These are phyloP conservation scores for Multifurca ochricompacta DNA, from an alignment of 768 basidiomycete species.

Conservation along the genomic window DNA sequence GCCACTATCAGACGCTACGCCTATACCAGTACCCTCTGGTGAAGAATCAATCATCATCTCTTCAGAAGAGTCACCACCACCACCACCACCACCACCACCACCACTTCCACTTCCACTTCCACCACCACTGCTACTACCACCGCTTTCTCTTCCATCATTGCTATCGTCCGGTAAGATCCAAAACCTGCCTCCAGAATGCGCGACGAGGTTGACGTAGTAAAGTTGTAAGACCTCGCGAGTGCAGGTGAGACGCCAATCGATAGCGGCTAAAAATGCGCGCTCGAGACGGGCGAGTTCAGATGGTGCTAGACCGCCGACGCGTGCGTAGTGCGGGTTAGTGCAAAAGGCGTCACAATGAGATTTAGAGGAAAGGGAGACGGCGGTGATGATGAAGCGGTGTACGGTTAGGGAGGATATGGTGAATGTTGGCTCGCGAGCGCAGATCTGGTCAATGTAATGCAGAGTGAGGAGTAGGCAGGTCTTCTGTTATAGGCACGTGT, in stretches of 20 bases:
- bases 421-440: conserved; percentile 78
- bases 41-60: conserved; percentile 35
- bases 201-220: conserved; percentile 90
- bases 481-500: conserved; percentile 37
- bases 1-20: conserved; percentile 18
- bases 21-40: conserved; percentile 41
- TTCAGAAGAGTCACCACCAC: not conserved
- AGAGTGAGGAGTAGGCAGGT: conserved; percentile 74
- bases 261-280: conserved; percentile 83
- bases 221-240: conserved; percentile 85
- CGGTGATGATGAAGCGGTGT: conserved; percentile 94
- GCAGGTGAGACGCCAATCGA: conserved; percentile 95
- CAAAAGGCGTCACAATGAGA: conserved; percentile 94
- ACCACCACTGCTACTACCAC: conserved; percentile 37
- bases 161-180: conserved; percentile 41
- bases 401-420: conserved; percentile 93
- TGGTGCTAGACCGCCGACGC: conserved; percentile 90
- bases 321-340: conserved; percentile 90
- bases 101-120: conserved; percentile 25
- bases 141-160: conserved; percentile 22
- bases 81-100: conserved; percentile 24
- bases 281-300: conserved; percentile 91
- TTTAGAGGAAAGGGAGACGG: conserved; percentile 88
- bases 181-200: conserved; percentile 58
- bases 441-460: conserved; percentile 92